These are phyloP conservation scores for Musa beccarii DNA, from an alignment of 176 grass and related monocot species.

Conservation along the genomic window DNA sequence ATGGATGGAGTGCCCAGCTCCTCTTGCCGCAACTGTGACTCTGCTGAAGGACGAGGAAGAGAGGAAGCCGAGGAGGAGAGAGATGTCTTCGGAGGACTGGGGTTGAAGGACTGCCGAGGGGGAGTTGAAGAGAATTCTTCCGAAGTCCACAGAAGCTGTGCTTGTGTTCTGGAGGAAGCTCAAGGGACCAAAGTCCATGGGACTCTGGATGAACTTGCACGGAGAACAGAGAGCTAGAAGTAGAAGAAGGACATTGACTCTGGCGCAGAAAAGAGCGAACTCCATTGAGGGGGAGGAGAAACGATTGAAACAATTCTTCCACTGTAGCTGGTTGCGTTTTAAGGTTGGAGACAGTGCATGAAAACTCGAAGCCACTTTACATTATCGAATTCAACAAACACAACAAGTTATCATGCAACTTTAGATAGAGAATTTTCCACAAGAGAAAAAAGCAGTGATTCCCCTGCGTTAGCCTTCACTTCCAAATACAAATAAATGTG, in stretches of 20 bases:
- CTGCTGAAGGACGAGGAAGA: conserved; percentile 60
- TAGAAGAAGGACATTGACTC: conserved; percentile 60
- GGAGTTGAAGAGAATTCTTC: conserved; percentile 65
- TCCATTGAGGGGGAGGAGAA: neutral
- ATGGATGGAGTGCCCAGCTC: conserved; percentile 81
- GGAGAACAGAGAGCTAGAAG: conserved; percentile 54
- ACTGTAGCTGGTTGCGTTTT: too few relatives aligned
- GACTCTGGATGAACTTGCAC: conserved; percentile 88
- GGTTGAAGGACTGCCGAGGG: conserved; percentile 65
- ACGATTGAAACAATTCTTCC: too few relatives aligned
- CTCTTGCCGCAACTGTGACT: conserved; percentile 71
- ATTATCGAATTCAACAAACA: too few relatives aligned
- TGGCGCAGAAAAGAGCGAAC: conserved; percentile 34
- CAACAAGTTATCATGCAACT: too few relatives aligned
- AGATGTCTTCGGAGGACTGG: conserved; percentile 58
- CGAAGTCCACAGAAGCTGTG: conserved; percentile 61
- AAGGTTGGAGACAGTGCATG: too few relatives aligned
- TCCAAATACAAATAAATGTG: too few relatives aligned
- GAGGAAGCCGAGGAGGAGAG: conserved; percentile 67
- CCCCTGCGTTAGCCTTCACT: too few relatives aligned
- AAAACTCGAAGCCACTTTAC: too few relatives aligned
- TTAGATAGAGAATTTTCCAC: too few relatives aligned
- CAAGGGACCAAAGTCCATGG: conserved; percentile 73
- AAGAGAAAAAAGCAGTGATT: too few relatives aligned
- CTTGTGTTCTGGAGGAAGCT: conserved; percentile 56